Percentiles rank a stretch among this genome's conserved stretches.
These are phyloP conservation scores for Trypanosoma brucei DNA, from an alignment of 208 protist genomes.

Conservation along the genomic window DNA sequence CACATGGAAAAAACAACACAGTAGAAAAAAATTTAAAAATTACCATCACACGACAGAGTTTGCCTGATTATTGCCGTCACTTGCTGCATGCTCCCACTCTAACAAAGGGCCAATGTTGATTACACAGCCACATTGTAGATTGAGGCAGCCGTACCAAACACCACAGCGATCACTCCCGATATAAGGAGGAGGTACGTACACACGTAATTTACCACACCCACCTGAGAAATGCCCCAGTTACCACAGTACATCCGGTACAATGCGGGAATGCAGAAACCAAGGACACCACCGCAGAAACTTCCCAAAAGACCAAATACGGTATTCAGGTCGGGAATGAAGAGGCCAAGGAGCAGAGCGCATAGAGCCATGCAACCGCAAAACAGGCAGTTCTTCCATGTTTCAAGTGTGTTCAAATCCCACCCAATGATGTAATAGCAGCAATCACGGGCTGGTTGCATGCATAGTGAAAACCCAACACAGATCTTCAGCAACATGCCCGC, in stretches of 20 bases:
- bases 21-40: too few relatives aligned
- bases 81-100: too few relatives aligned
- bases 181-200: slow-evolving; percentile 15
- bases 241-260: slow-evolving; percentile 96
- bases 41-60: too few relatives aligned
- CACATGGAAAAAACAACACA: too few relatives aligned
- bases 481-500: slow-evolving; percentile 72
- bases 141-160: slow-evolving; percentile 40
- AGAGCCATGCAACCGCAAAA: slow-evolving; percentile 53
- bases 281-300: slow-evolving; percentile 43
- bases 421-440: slow-evolving; percentile 64
- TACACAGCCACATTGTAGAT: slow-evolving; percentile 10
- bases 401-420: slow-evolving; percentile 48
- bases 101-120: too few relatives aligned
- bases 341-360: slow-evolving; percentile 21
- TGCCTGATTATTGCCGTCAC: too few relatives aligned
- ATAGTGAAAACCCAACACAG: slow-evolving; percentile 70
- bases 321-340: slow-evolving; percentile 29
- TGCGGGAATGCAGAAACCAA: slow-evolving; percentile 70
- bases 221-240: slow-evolving; percentile 32
- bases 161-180: slow-evolving; percentile 37
- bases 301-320: slow-evolving; percentile 63
- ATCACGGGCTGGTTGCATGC: slow-evolving; percentile 68
- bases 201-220: slow-evolving; percentile 9
- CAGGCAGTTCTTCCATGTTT: slow-evolving; percentile 55